Evolutionary conservation across 106 monocot species (phyloP), one percentile per base, ranked within the genome.

Genomic region (Posidonia australis): DNA sequence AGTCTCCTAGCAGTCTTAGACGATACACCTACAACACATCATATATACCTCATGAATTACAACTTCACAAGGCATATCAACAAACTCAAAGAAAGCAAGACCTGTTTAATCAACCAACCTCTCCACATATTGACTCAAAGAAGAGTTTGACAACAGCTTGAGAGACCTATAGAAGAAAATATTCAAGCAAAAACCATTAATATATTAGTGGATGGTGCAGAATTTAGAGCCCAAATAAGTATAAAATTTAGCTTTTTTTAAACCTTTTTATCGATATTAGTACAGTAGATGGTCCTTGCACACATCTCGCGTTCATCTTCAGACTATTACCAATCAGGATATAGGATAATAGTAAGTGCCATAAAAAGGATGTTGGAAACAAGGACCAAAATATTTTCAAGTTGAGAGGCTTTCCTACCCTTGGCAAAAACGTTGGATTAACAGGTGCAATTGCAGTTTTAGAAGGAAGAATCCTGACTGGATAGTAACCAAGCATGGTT

Each of bases 361-460:
- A n/a, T n/a, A n/a, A n/a, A 36, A 51, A 0, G 56, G 22, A 46
- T 3, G 14, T 17, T 45, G 16, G n/a, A n/a, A n/a, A n/a, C n/a
- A n/a, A n/a, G n/a, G 10, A 62, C 14, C n/a, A n/a, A n/a, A n/a
- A n/a, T n/a, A n/a, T n/a, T n/a, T n/a, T n/a, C n/a, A n/a, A n/a
- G n/a, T n/a, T n/a, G n/a, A n/a, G n/a, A 62, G 41, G 36, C 1
- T 29, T 23, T 71, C 64, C 76, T 68, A 88, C 88, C 73, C 81
- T 78, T 29, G 88, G 88, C 54, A 88, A 76, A 63, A 77, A 84
- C 65, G 78, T 74, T 10, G 78, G 84, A 58, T 88, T 84, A 62
- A 88, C 88, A 61, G 88, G 88, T 65, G 88, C 88, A 51, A 88
- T 88, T 22, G 84, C 88, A 66, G 88, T 88, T 65, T 88, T 88